Evolutionary conservation across 1,284 basidiomycete species (phyloP), one percentile per base, ranked within the genome.

Genomic region (Rhodotorula sp.): DNA sequence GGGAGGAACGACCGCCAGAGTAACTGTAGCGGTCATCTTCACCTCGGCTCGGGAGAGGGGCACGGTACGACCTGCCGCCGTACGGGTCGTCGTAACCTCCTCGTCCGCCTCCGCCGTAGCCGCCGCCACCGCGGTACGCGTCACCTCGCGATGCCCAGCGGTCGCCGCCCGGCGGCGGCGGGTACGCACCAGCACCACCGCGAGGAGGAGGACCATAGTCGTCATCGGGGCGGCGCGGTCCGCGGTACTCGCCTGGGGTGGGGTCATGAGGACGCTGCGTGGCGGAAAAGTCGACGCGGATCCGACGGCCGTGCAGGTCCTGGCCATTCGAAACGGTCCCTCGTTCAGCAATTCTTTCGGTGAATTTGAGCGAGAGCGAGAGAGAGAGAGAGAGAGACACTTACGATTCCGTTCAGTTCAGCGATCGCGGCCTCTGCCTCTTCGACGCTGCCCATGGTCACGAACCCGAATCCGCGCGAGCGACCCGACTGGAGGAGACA

Each of bases 171-270:
- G 24, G 24, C 24, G 51, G 51, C 14, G 24, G 24, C 30, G 45
- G 45, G 30, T 60, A 60, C 4, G 37, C n/a, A 7, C 26, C 45
- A 29, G 45, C 58, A 1, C 26, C 44, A 26, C 58, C 58, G 58
- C 58, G 58, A 10, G 58, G 59, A 18, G 59, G 59, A 12, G 26
- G 45, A 15, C 24, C 58, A 49, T 60, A 58, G 60, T 60, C 45
- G 45, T 77, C 68, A 42, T 81, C 82, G 70, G 86, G 84, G 57
- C 91, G 88, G 76, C 90, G 88, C 77, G 91, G 90, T 24, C 94
- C 93, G 89, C 95, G 95, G 83, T 99, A 99, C 83, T 97, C 91
- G 73, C 95, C 95, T 6, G 96, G 95, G 22, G 95, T 99, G 17
- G 96, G 93, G 22, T 91, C 89, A 82, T 99, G 95, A 37, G 95